Percentiles rank a stretch among this genome's conserved stretches.
These are phyloP conservation scores for Aspergillus aculeatus DNA, from an alignment of 2,329 filamentous ascomycete genomes.

Conservation along the genomic window DNA sequence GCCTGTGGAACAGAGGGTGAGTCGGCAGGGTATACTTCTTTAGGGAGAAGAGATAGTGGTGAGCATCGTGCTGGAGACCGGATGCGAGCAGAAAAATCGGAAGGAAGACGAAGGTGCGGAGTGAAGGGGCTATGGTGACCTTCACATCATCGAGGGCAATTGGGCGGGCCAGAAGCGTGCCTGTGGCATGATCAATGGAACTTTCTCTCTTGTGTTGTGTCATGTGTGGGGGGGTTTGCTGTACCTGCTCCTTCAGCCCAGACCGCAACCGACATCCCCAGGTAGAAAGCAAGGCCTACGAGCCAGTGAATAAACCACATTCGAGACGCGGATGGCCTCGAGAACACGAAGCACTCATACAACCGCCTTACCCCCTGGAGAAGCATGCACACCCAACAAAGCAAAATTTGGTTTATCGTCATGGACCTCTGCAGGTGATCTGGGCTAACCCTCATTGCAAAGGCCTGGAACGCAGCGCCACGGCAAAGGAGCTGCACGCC, in stretches of 20 bases:
- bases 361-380: slow-evolving; percentile 73
- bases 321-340: slow-evolving; percentile 65
- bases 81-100: slow-evolving; percentile 69
- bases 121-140: slow-evolving; percentile 40
- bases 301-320: slow-evolving; percentile 89
- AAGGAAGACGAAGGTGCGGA: slow-evolving; percentile 57
- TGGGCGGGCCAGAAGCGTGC: slow-evolving; percentile 33
- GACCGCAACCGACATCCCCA: slow-evolving; percentile 68
- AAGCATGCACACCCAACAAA: slow-evolving; percentile 71
- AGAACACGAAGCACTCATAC: slow-evolving; percentile 68
- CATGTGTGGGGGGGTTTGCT: slow-evolving; percentile 20
- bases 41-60: slow-evolving; percentile 66
- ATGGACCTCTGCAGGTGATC: slow-evolving; percentile 48
- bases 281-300: slow-evolving; percentile 75
- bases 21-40: slow-evolving; percentile 80
- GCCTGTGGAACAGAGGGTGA: slow-evolving; percentile 66
- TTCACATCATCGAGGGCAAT: slow-evolving; percentile 37
- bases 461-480: slow-evolving; percentile 54
- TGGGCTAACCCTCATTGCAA: slow-evolving; percentile 46
- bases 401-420: slow-evolving; percentile 59
- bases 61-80: slow-evolving; percentile 71
- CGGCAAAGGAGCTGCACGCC: slow-evolving; percentile 58
- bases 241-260: slow-evolving; percentile 81
- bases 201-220: neutral
- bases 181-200: slow-evolving; percentile 19